These are phyloP conservation scores for Aspergillus transmontanensis DNA, from an alignment of 2,329 filamentous ascomycete species.

Conservation along the genomic window DNA sequence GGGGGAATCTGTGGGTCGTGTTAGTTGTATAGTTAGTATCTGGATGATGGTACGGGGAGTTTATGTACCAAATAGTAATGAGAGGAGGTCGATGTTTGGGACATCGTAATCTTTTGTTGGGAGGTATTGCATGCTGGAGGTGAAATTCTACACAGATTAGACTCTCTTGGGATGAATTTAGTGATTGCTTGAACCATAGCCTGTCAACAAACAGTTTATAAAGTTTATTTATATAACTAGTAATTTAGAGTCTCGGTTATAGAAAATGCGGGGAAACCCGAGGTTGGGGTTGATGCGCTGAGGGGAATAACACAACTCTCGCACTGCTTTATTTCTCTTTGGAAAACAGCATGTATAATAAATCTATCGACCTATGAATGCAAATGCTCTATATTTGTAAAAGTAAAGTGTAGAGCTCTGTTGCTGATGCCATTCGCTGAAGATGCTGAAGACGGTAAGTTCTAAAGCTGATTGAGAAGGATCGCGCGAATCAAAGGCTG, in stretches of 20 bases:
- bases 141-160: neutral
- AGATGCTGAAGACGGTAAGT: neutral
- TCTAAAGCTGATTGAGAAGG: neutral
- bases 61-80: slow-evolving; percentile 13
- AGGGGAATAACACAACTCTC: neutral
- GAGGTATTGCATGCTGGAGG: slow-evolving; percentile 17
- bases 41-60: neutral
- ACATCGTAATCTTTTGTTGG: slow-evolving; percentile 17
- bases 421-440: slow-evolving; percentile 1
- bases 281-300: neutral
- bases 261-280: slow-evolving; percentile 13
- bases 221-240: neutral
- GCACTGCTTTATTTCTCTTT: neutral
- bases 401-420: neutral
- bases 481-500: slow-evolving; percentile 12
- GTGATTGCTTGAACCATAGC: neutral
- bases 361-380: neutral
- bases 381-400: neutral
- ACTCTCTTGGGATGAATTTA: neutral
- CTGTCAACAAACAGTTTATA: neutral
- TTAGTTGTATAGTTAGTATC: neutral
- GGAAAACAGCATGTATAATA: neutral
- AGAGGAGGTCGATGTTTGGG: slow-evolving; percentile 17
- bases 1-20: slow-evolving; percentile 10
- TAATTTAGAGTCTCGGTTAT: slow-evolving; percentile 8